Conservation (phyloP, 2,329 filamentous ascomycete species). For the Aspergillus fijiensis region DNA sequence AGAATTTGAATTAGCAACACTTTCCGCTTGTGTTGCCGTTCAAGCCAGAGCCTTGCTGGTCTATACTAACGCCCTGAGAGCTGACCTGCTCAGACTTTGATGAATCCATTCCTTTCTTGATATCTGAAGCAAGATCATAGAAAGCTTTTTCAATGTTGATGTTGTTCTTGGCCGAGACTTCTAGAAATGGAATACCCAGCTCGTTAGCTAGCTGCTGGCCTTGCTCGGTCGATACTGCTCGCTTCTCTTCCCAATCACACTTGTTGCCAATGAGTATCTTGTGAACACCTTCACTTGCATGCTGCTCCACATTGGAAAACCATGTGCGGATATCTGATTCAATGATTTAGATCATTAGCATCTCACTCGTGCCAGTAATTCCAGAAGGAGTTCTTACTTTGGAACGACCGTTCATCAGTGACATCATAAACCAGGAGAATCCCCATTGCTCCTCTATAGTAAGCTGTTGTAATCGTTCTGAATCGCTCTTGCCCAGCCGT, state of each 20-base stretch:
- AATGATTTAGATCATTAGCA: conserved; percentile 17
- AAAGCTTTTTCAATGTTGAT: conserved; percentile 99
- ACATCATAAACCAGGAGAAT: conserved; percentile 98
- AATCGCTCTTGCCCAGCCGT: conserved; percentile 98
- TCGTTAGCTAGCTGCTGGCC: conserved; percentile 93
- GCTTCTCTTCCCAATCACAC: conserved; percentile 99
- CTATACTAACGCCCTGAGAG: conserved; percentile 65
- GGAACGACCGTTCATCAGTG: conserved; percentile 92
- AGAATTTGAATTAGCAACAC: conserved; percentile 64
- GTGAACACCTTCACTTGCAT: conserved; percentile 97
- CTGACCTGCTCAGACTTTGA: conserved; percentile 70
- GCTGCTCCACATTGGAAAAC: conserved; percentile 98
- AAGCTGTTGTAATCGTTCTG: conserved; percentile 97
- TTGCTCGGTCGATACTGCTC: conserved; percentile 86
- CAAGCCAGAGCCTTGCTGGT: conserved; percentile 55
- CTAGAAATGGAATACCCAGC: conserved; percentile 95
- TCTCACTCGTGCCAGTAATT: conserved; percentile 1
- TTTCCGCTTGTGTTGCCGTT: conserved; percentile 60
- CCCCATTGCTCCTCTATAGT: conserved; percentile 98
- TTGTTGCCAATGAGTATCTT: conserved; percentile 99
- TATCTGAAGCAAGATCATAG: conserved; percentile 89
- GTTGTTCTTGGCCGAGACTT: conserved; percentile 98
- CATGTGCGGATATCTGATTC: conserved; percentile 89
- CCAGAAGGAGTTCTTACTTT: conserved; percentile 63
- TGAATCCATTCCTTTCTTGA: conserved; percentile 98